Conservation (phyloP, 495 filamentous ascomycete species). For the Aspergillus avenaceus region DNA sequence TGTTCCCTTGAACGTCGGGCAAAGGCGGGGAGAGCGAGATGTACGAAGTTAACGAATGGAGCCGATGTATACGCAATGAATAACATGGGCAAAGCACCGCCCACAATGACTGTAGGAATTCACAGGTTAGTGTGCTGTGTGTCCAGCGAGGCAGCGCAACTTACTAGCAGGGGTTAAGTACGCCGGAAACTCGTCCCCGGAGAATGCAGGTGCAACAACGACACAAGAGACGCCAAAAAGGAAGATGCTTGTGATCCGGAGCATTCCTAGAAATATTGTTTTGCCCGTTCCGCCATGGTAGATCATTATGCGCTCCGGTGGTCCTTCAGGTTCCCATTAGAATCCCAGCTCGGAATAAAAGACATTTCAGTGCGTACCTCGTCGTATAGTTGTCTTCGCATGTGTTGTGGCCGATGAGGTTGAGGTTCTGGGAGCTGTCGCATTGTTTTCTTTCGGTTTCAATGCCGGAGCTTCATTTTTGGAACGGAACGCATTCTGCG, state of each 20-base stretch:
- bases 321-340: constrained; percentile 25
- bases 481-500: constrained; percentile 18
- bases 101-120: constrained; percentile 50
- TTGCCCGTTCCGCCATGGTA: constrained; percentile 68
- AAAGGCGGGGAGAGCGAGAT: constrained; percentile 63
- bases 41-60: constrained; percentile 69
- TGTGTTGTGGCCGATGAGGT: constrained; percentile 14
- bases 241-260: constrained; percentile 70
- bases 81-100: constrained; percentile 61
- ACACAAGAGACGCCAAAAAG: constrained; percentile 60
- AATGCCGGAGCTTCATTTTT: constrained; percentile 18
- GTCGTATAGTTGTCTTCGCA: constrained; percentile 23
- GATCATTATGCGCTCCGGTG: constrained; percentile 59
- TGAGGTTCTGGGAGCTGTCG: constrained; percentile 9
- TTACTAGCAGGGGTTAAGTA: constrained; percentile 46
- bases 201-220: constrained; percentile 57
- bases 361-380: constrained; percentile 20
- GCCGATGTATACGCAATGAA: constrained; percentile 60
- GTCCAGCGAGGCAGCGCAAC: constrained; percentile 4
- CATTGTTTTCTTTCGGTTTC: constrained; percentile 19
- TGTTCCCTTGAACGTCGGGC: constrained; percentile 65
- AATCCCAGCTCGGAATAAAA: neutral
- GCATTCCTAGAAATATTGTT: constrained; percentile 59
- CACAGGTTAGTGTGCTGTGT: neutral
- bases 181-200: constrained; percentile 40